These are phyloP conservation scores for Aspergillus quadricinctus DNA, from an alignment of 2,329 filamentous ascomycete species.

Conservation along the genomic window DNA sequence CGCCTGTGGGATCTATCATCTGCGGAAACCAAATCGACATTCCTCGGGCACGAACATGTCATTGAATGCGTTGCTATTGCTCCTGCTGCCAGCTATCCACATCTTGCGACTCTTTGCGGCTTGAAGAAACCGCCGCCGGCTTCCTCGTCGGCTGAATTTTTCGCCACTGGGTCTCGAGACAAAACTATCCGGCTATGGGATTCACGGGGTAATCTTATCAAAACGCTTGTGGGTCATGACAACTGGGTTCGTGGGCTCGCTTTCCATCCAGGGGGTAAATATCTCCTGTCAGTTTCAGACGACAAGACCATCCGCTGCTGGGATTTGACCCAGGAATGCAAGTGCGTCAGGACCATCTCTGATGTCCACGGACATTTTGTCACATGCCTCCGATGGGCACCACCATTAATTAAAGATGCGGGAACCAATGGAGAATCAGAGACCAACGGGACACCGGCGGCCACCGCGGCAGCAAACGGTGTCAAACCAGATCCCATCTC, in stretches of 20 bases:
- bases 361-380: slow-evolving; percentile 80
- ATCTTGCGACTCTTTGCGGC: slow-evolving; percentile 70
- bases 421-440: slow-evolving; percentile 12
- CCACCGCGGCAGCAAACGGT: neutral
- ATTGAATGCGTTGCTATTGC: slow-evolving; percentile 82
- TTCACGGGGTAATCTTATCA: slow-evolving; percentile 72
- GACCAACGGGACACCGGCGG: slow-evolving; percentile 8
- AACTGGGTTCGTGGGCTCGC: slow-evolving; percentile 84
- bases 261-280: slow-evolving; percentile 88
- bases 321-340: slow-evolving; percentile 83
- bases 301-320: slow-evolving; percentile 89
- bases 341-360: slow-evolving; percentile 74
- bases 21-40: slow-evolving; percentile 68
- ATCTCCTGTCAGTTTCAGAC: slow-evolving; percentile 75
- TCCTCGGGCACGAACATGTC: slow-evolving; percentile 78
- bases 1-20: slow-evolving; percentile 79
- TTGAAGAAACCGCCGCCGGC: slow-evolving; percentile 72
- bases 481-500: slow-evolving; percentile 1
- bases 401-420: slow-evolving; percentile 62
- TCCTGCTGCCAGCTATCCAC: slow-evolving; percentile 67
- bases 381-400: slow-evolving; percentile 80
- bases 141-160: slow-evolving; percentile 71
- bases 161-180: slow-evolving; percentile 82
- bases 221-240: slow-evolving; percentile 79
- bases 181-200: slow-evolving; percentile 89